Evolutionary conservation across 495 filamentous ascomycete genomes (phyloP).

Genomic region (Arthonia radiata): DNA sequence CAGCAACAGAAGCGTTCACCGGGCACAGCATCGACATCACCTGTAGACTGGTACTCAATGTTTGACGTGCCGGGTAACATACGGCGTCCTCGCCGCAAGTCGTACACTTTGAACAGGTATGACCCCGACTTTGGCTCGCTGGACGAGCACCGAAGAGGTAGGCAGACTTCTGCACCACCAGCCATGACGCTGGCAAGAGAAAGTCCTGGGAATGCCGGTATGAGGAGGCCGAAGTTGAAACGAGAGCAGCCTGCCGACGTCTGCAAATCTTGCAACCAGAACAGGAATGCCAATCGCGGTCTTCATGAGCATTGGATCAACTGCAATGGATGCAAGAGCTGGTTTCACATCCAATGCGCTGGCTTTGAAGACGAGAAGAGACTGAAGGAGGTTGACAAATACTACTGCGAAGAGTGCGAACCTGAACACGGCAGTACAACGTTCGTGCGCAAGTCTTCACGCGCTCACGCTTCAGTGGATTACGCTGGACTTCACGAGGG

Average conservation of each 20-base stretch:
- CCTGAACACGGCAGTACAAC: constrained; percentile 38
- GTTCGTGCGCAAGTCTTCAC: constrained; percentile 24
- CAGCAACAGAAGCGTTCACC: constrained; percentile 9
- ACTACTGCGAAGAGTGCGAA: constrained; percentile 36
- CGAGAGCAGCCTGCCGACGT: background rate
- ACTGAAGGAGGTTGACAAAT: constrained; percentile 47
- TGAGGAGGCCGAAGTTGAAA: background rate
- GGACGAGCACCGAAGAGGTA: too few species aligned
- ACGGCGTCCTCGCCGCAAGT: too few species aligned
- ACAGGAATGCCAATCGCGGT: background rate
- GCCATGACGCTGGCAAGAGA: constrained; percentile 11
- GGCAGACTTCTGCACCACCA: constrained; percentile 9
- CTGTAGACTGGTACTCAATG: background rate
- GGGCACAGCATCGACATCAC: constrained; percentile 1
- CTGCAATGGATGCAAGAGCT: constrained; percentile 50
- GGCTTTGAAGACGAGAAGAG: constrained; percentile 46
- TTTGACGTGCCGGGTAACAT: constrained; percentile 4
- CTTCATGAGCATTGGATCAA: constrained; percentile 28
- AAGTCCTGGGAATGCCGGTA: constrained; percentile 19
- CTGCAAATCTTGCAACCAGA: background rate
- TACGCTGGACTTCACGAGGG: constrained; percentile 54
- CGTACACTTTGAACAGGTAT: too few species aligned
- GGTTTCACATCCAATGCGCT: constrained; percentile 52
- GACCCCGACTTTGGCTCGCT: constrained; percentile 15
- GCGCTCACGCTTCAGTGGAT: constrained; percentile 47